A percentile compares a stretch with the other conserved stretches of the same genome.
These are phyloP conservation scores for Meyerozyma athensensis DNA, from an alignment of 1,139 yeast genomes.

Conservation along the genomic window DNA sequence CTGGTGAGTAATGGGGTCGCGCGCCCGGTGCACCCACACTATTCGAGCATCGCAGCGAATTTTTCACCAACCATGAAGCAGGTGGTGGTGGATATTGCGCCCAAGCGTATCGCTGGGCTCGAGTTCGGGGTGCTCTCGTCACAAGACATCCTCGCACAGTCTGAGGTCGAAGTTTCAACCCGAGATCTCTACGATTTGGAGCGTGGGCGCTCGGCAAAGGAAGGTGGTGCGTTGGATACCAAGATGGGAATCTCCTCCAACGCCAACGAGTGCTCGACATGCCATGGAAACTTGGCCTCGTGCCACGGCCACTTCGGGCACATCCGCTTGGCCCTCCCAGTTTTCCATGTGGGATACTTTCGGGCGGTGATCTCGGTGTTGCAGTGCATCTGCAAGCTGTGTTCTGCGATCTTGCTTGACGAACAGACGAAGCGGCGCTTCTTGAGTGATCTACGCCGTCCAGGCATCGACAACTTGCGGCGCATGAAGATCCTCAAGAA, in stretches of 20 bases:
- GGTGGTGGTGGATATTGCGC: constrained; percentile 76
- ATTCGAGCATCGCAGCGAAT: neutral
- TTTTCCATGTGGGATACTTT: constrained; percentile 96
- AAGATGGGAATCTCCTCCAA: constrained; percentile 93
- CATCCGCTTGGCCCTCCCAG: constrained; percentile 87
- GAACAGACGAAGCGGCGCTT: constrained; percentile 68
- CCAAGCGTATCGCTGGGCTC: constrained; percentile 84
- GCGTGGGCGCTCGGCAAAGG: constrained; percentile 79
- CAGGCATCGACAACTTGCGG: constrained; percentile 84
- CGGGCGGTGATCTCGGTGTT: constrained; percentile 84
- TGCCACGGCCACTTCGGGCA: constrained; percentile 99
- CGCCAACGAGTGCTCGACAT: constrained; percentile 77
- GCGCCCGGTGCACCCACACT: constrained; percentile 1
- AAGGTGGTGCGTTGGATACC: constrained; percentile 84
- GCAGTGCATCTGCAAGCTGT: constrained; percentile 88
- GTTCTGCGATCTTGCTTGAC: constrained; percentile 74
- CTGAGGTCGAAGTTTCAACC: constrained; percentile 90
- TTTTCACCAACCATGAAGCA: constrained; percentile 50
- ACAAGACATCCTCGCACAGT: constrained; percentile 85
- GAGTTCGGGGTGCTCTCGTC: constrained; percentile 92
- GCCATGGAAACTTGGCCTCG: constrained; percentile 87
- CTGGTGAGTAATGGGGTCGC: too few relatives aligned
- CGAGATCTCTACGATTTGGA: constrained; percentile 88
- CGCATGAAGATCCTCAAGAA: constrained; percentile 85
- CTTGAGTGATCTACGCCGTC: constrained; percentile 72